Conservation (phyloP, 805 yeast genomes). For the Zygosaccharomyces gambellarensis region DNA sequence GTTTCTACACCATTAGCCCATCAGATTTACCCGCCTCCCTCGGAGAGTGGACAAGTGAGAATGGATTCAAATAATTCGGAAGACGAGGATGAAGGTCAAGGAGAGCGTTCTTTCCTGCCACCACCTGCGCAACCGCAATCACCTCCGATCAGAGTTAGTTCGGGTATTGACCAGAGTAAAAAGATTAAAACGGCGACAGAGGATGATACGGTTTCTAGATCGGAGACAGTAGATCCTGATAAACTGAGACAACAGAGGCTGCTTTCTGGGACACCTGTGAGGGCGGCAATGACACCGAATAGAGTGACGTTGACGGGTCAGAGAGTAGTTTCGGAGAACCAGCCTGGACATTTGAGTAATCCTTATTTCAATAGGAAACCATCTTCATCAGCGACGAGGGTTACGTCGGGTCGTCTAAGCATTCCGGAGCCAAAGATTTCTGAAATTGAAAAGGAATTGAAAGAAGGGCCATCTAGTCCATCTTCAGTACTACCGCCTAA, state of each 20-base stretch:
- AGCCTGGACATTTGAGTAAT: conserved; percentile 12
- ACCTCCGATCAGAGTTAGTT: conserved; percentile 37
- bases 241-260: conserved; percentile 34
- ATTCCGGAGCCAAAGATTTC: conserved; percentile 42
- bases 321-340: conserved; percentile 29
- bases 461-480: conserved; percentile 39
- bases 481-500: conserved; percentile 32
- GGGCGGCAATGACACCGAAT: conserved; percentile 22
- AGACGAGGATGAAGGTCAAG: conserved; percentile 32
- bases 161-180: conserved; percentile 31
- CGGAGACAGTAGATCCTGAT: conserved; percentile 37
- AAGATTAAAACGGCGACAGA: conserved; percentile 30
- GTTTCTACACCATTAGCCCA: conserved; percentile 39
- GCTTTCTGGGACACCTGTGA: conserved; percentile 32
- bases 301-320: conserved; percentile 28
- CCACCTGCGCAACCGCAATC: conserved; percentile 38
- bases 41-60: conserved; percentile 8
- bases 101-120: conserved; percentile 34
- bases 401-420: conserved; percentile 41
- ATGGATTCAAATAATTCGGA: conserved; percentile 26
- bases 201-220: conserved; percentile 37
- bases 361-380: conserved; percentile 15
- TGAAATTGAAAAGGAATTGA: conserved; percentile 37
- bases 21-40: conserved; percentile 36
- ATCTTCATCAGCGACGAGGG: conserved; percentile 30